Conservation (phyloP, 2,329 filamentous ascomycete genomes). For the Alternaria triticimaculans region DNA sequence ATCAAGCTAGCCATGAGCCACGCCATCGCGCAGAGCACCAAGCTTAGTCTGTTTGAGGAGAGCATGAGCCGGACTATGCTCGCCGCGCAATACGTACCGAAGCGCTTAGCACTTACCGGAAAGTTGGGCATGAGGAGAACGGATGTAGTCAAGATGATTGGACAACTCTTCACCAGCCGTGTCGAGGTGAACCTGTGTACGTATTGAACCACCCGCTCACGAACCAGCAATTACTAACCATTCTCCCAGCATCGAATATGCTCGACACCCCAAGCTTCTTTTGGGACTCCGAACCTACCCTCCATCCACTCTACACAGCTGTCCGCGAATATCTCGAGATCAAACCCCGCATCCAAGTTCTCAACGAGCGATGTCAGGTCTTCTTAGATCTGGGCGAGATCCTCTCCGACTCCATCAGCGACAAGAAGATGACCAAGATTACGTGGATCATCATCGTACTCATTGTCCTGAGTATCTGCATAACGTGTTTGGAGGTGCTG, state of each 20-base stretch:
- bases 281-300: conserved; percentile 95
- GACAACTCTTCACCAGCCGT: conserved; percentile 87
- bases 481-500: conserved; percentile 88
- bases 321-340: conserved; percentile 98
- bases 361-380: conserved; percentile 95
- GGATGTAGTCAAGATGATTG: conserved; percentile 91
- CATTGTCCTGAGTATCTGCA: conserved; percentile 87
- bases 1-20: conserved; percentile 98
- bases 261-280: conserved; percentile 97
- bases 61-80: conserved; percentile 94
- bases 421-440: conserved; percentile 93
- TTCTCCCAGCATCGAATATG: conserved; percentile 79
- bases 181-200: conserved; percentile 98
- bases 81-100: conserved; percentile 90
- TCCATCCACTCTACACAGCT: conserved; percentile 91
- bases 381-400: conserved; percentile 97
- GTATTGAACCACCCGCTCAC: conserved; percentile 46
- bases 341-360: conserved; percentile 90
- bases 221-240: conserved; percentile 1
- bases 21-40: conserved; percentile 96
- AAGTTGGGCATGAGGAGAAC: conserved; percentile 88
- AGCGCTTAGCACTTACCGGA: conserved; percentile 85
- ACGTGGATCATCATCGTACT: conserved; percentile 98
- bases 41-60: conserved; percentile 94
- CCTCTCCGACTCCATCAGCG: conserved; percentile 86